Evolutionary conservation across 768 basidiomycete species (phyloP), one percentile per base, ranked within the genome.

Genomic region (Kwoniella sp.): DNA sequence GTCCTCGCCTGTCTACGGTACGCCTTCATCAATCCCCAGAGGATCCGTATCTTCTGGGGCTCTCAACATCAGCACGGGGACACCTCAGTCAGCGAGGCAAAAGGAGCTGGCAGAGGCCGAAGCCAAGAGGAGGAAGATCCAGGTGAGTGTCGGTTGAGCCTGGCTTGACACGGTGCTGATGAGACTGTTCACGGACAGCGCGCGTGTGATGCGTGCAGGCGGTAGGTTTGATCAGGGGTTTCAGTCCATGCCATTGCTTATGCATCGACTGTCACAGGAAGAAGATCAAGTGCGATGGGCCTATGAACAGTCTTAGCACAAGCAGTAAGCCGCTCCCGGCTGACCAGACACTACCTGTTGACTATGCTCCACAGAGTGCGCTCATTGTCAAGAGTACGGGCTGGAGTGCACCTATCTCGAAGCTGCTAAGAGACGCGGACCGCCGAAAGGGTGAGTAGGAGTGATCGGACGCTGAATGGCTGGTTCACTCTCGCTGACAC

Each of bases 221-320:
- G 51, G 51, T 53, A 26, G 9, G 41, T 31, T 40, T 15, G 3
- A 26, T 39, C 25, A n/a, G n/a, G n/a, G n/a, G n/a, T n/a, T n/a
- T n/a, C n/a, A n/a, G n/a, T n/a, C n/a, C n/a, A n/a, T 46, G 23
- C 29, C 14, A 20, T 31, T 32, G 27, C n/a, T 28, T 3, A 25
- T 32, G 23, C 6, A 11, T 33, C 10, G 25, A 25, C 34, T 25
- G 46, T 15, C 34, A 25, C 26, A 47, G 86, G 51, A 89, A 89
- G 79, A 91, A 91, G 84, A 85, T 87, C 71, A 79, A 84, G 74
- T 87, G 84, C 83, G 75, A 74, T 36, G 53, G 58, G 32, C 68
- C 67, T 14, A 68, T 70, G 63, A 65, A 65, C 44, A 64, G 66
- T 38, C 29, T 57, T 33, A 57, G 60, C 38, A 26, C 57, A 20